These are phyloP conservation scores for Mortierella polycephala DNA, from an alignment of 371 early-diverging fungal genomes.

Conservation along the genomic window DNA sequence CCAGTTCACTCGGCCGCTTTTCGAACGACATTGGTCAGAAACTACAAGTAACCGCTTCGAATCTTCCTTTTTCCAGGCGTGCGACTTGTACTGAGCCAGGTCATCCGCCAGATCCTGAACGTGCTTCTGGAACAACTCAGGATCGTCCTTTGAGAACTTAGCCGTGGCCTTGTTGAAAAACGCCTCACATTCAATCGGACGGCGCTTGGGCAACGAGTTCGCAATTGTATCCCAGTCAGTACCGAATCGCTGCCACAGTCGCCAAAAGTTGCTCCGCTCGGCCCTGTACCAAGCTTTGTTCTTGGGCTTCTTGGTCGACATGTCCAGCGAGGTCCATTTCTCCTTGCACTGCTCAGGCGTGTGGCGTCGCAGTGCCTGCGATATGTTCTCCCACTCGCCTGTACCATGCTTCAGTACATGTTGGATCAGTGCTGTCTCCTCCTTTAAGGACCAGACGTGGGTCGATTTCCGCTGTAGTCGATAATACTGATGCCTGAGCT, in stretches of 20 bases:
- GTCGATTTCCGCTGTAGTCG: conserved; percentile 17
- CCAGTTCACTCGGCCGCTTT: conserved; percentile 12
- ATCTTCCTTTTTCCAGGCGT: conserved; percentile 35
- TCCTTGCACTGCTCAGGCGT: conserved; percentile 37
- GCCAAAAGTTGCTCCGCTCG: conserved; percentile 46
- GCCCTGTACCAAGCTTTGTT: conserved; percentile 33
- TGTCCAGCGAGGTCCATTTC: conserved; percentile 32
- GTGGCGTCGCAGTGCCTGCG: conserved; percentile 25
- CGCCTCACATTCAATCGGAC: conserved; percentile 5
- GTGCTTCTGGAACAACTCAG: conserved; percentile 6
- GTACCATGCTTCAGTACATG: conserved; percentile 47
- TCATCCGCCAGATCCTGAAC: conserved; percentile 16
- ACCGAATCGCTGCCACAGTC: conserved; percentile 28
- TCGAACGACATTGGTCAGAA: conserved; percentile 4
- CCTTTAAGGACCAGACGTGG: conserved; percentile 24
- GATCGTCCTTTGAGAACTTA: conserved; percentile 3
- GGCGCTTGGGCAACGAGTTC: conserved; percentile 12
- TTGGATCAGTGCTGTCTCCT: conserved; percentile 45
- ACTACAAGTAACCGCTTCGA: conserved; percentile 32
- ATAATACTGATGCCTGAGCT: conserved; percentile 40
- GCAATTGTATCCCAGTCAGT: conserved; percentile 19
- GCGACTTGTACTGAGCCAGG: background rate
- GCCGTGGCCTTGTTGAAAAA: conserved; percentile 29
- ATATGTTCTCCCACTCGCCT: conserved; percentile 24
- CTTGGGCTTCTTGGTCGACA: conserved; percentile 20